phyloP scores from a whole-genome alignment of 768 basidiomycete species.

The Candolleomyces eurysporus region DNA sequence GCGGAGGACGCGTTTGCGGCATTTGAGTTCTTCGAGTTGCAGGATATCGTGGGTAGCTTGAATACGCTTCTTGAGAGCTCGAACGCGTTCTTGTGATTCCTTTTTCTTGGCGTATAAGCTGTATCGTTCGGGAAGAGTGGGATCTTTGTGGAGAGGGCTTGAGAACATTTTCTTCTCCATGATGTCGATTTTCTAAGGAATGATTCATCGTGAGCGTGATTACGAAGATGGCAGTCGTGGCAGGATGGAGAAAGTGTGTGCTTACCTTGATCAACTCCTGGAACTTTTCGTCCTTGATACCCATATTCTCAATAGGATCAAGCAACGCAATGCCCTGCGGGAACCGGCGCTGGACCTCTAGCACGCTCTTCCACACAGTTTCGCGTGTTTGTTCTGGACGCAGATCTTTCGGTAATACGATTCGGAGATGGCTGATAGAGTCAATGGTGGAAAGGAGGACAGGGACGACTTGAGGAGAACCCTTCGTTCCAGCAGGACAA shows the following conservation, averaged over 20 bases:
- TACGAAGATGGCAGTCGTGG: too few species aligned
- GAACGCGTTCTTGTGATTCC: slow-evolving; percentile 63
- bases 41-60: slow-evolving; percentile 88
- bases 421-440: slow-evolving; percentile 80
- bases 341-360: slow-evolving; percentile 89
- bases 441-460: slow-evolving; percentile 86
- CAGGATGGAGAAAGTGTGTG: neutral
- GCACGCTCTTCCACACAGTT: slow-evolving; percentile 84
- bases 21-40: slow-evolving; percentile 95
- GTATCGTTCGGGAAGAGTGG: slow-evolving; percentile 78
- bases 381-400: slow-evolving; percentile 73
- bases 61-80: slow-evolving; percentile 80
- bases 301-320: slow-evolving; percentile 94
- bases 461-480: slow-evolving; percentile 82
- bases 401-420: slow-evolving; percentile 89
- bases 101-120: slow-evolving; percentile 77
- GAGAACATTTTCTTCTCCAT: slow-evolving; percentile 86
- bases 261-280: slow-evolving; percentile 76
- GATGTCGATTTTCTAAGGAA: slow-evolving; percentile 80
- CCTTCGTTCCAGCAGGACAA: slow-evolving; percentile 68
- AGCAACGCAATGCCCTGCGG: slow-evolving; percentile 83
- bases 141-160: slow-evolving; percentile 76
- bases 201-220: too few species aligned
- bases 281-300: slow-evolving; percentile 93
- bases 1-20: slow-evolving; percentile 89